Evolutionary conservation across 129 eudicot species (phyloP), one percentile per base, ranked within the genome.

Genomic region (Smallanthus sonchifolius): DNA sequence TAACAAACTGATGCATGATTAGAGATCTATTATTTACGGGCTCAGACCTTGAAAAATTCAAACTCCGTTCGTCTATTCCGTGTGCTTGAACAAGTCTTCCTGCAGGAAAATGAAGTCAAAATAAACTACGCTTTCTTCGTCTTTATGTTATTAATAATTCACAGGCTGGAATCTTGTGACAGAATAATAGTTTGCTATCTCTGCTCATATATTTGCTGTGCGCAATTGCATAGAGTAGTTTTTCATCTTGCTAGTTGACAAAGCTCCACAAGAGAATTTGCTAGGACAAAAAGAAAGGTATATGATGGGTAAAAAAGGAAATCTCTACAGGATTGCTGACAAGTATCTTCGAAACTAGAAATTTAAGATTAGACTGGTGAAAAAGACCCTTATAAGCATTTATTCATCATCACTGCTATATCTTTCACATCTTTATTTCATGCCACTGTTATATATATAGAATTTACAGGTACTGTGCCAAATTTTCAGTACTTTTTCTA

Each of bases 211-310:
- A 13, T 45, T 45, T 45, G 11, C 3, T 36, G 40, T 36, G 45
- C 16, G 19, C 69, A 20, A 42, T 11, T 67, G 55, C 55, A 40
- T 43, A 38, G 15, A 67, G 54, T 67, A 39, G 72, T 42, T 67
- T 34, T 51, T 34, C 42, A 34, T 52, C 63, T 48, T 49, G 43
- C 10, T 17, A 47, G 44, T 47, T 69, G 61, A 43, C 45, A 48
- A 47, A 32, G 74, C 38, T 48, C 61, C 75, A 70, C 63, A 35
- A 70, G 48, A 17, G 17, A 49, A 19, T 70, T 52, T 70, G 35
- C 62, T 69, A 52, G 6, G 35, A 69, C 38, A 17, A 48, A 48
- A 47, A 47, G 62, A 47, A 48, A 34, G 40, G 62, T 49, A n/a
- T 15, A 49, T 69, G 74, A 69, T 69, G 20, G 19, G 42, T 47